phyloP scores from a whole-genome alignment of 2,329 filamentous ascomycete genomes.

The Tolypocladium tropicale region DNA sequence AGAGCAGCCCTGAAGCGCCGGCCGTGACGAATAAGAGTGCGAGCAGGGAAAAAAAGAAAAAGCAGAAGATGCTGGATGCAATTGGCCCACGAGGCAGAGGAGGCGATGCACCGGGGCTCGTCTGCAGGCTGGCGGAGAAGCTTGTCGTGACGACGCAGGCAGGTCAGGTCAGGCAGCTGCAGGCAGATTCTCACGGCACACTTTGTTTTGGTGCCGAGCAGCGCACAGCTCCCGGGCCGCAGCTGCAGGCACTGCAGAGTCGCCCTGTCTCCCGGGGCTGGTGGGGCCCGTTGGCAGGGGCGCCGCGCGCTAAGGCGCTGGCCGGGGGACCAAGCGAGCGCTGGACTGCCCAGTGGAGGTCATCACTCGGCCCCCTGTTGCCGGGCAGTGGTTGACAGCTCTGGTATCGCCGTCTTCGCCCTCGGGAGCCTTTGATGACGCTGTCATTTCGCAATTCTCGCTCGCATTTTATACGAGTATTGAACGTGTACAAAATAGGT shows the following conservation, averaged over 20 bases:
- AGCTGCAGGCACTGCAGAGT: neutral
- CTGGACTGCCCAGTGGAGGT: neutral
- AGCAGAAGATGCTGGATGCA: neutral
- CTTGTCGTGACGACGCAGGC: neutral
- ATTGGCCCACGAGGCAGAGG: neutral
- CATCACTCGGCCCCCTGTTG: neutral
- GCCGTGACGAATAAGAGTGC: neutral
- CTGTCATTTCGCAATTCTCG: neutral
- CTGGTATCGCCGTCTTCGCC: no score
- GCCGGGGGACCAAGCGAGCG: neutral
- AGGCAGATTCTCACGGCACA: neutral
- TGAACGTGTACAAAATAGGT: no score
- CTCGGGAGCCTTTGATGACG: no score
- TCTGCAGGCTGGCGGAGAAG: neutral
- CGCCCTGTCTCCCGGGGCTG: neutral
- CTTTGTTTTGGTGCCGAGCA: neutral
- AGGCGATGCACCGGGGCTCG: neutral
- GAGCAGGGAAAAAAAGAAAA: neutral
- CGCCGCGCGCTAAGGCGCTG: neutral
- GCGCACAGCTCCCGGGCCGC: neutral
- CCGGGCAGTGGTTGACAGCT: neutral
- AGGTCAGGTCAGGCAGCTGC: neutral
- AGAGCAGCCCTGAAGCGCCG: neutral
- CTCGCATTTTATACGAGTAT: no score
- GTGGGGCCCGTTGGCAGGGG: neutral